Base-by-base conservation (phyloP, 2,329 filamentous ascomycete genomes). In the Metarhizium guizhouense region DNA sequence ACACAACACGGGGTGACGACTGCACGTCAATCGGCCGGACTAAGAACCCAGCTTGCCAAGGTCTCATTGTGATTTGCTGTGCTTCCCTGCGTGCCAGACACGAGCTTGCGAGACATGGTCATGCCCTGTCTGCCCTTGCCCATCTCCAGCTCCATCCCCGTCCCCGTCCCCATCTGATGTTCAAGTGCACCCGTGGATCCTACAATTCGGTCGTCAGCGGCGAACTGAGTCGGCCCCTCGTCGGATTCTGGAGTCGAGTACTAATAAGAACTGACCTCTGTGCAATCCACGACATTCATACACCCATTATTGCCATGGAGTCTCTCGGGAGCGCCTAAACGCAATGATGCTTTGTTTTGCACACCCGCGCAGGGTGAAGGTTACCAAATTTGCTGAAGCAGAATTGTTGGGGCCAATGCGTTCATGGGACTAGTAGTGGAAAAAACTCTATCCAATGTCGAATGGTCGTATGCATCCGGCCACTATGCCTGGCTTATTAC, bases 21-120 rank as follows among this genome's bases (percentile, higher is more conserved):
- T 30, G 45, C 45, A 48, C 45, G 45, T 48, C 45, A 30, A 25
- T 43, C 51, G 36, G n/a, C 38, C 51, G 29, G 34, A 52, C 40
- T 30, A 30, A 29, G 38, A 42, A 53, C 14, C 36, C 42, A 32
- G 20, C 32, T 52, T 52, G 38, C 1, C 11, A 16, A 20, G 4
- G n/a, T 18, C 18, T 53, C 25, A 47, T 53, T 47, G 40, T 53
- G 51, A 34, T 53, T 42, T 42, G 42, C 34, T 18, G n/a, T 40
- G 48, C 48, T 51, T n/a, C 14, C 11, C 16, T 53, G 51, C 51
- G 51, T 53, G 51, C 51, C 51, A 53, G 51, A 45, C 51, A 47
- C 51, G 51, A 53, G 51, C 42, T 52, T 40, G 38, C 29, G n/a
- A 53, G 51, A 53, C 51, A 53, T 14, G 48, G 25, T 6, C 38